Base-by-base conservation (phyloP, 345 rosid species). In the Aegle marmelos region DNA sequence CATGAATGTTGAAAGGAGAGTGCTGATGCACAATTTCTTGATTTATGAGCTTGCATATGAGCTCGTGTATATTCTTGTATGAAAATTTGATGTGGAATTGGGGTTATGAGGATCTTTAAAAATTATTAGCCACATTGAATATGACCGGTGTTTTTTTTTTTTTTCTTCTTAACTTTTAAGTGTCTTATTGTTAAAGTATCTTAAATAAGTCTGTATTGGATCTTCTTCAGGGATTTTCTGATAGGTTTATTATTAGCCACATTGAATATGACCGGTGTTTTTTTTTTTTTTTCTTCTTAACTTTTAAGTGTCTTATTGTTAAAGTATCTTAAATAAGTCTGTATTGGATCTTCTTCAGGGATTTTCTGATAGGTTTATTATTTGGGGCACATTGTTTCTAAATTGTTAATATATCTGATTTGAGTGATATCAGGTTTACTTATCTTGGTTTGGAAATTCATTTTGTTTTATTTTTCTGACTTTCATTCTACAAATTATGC, bases 391-490 rank as follows among this genome's bases (percentile, higher is more conserved):
- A 4, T 53, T 70, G 19, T 48, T 17, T 19, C 36, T 28, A 28
- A 4, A 22, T 48, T 68, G 27, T 17, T 4, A 53, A 45, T 13
- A 4, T 68, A 13, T 41, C 11, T 24, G 34, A 68, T 67, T 68
- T 62, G 72, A 10, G 33, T 71, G 11, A 16, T 68, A 4, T 57
- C 11, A 22, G 2, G 21, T 56, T 30, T 33, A 33, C 30, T 56
- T 31, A 25, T 27, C 14, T 30, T 39, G n/a, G 53, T 34, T 25
- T 58, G 66, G 7, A 54, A 36, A 7, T 39, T 34, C 16, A 33
- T 72, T 36, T 33, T 58, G n/a, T 72, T 14, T 34, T 3, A 25
- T 5, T 74, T 61, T 61, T 19, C 72, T 76, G 66, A 76, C 60
- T 19, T 57, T 67, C 22, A 0, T 36, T 36, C 25, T 27, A 56